phyloP scores from a whole-genome alignment of 495 filamentous ascomycete species.

The Penicillium riverlandense region DNA sequence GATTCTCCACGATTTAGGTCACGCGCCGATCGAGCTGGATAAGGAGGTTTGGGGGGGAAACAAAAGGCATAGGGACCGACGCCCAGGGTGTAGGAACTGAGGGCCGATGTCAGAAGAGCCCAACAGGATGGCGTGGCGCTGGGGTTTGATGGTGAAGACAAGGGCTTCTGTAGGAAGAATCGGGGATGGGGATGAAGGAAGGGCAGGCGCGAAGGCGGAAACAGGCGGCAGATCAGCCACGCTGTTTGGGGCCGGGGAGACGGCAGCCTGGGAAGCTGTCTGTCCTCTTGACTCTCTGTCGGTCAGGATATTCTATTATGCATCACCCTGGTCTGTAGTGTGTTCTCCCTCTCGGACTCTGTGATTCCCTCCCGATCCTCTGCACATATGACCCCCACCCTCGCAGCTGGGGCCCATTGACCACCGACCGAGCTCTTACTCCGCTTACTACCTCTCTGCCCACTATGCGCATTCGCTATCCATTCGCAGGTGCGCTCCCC shows the following conservation, averaged over 20 bases:
- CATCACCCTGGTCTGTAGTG: not conserved
- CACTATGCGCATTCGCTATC: conserved; percentile 62
- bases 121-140: conserved; percentile 30
- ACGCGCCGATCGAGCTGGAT: conserved; percentile 26
- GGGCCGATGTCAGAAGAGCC: conserved; percentile 21
- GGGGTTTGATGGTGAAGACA: conserved; percentile 34
- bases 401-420: conserved; percentile 13
- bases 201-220: conserved; percentile 28
- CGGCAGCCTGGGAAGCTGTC: not conserved
- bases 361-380: not conserved
- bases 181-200: conserved; percentile 37
- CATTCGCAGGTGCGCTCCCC: conserved; percentile 58
- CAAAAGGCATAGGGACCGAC: conserved; percentile 31
- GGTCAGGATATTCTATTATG: not conserved
- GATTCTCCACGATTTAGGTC: conserved; percentile 40
- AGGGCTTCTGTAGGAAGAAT: conserved; percentile 29
- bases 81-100: conserved; percentile 2
- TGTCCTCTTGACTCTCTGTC: not conserved
- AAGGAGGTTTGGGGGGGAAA: conserved; percentile 10
- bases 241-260: no score
- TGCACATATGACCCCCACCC: conserved; percentile 27
- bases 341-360: no score
- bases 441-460: not conserved
- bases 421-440: conserved; percentile 8
- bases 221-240: conserved; percentile 23